These are phyloP conservation scores for Centrapalus pauciflorus DNA, from an alignment of 129 eudicot species.

Conservation along the genomic window DNA sequence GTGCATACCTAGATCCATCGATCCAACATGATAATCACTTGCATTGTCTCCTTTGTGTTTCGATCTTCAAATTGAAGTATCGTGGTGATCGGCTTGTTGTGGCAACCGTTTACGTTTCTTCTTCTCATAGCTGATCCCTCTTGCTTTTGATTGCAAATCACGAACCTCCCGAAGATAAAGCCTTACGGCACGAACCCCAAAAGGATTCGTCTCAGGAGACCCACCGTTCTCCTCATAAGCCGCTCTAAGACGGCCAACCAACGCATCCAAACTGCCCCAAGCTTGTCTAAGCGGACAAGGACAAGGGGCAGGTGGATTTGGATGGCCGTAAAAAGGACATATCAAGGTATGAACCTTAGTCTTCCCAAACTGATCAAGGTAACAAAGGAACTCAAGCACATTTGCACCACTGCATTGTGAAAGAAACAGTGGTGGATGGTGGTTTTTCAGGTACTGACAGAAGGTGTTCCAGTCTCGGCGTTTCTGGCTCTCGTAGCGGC, in stretches of 20 bases:
- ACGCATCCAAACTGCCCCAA: slow-evolving; percentile 90
- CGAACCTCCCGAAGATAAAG: slow-evolving; percentile 83
- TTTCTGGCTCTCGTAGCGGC: slow-evolving; percentile 87
- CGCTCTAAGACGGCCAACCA: slow-evolving; percentile 78
- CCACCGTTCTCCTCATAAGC: slow-evolving; percentile 90
- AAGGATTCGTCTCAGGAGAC: slow-evolving; percentile 63
- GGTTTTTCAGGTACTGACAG: slow-evolving; percentile 72
- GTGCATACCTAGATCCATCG: slow-evolving; percentile 20
- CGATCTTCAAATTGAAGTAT: slow-evolving; percentile 1
- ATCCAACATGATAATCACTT: slow-evolving; percentile 12
- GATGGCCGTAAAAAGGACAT: slow-evolving; percentile 78
- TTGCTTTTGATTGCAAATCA: slow-evolving; percentile 82
- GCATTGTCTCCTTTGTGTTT: neutral
- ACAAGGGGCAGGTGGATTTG: slow-evolving; percentile 80
- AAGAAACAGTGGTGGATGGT: slow-evolving; percentile 68
- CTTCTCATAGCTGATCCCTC: slow-evolving; percentile 85
- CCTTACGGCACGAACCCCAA: slow-evolving; percentile 71
- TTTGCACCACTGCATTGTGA: slow-evolving; percentile 74
- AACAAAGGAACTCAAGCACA: slow-evolving; percentile 74
- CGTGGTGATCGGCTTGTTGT: slow-evolving; percentile 10
- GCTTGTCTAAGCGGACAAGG: slow-evolving; percentile 90
- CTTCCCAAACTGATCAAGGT: slow-evolving; percentile 83
- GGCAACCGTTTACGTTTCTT: slow-evolving; percentile 58
- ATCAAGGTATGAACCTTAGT: slow-evolving; percentile 69
- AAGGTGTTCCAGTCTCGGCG: slow-evolving; percentile 92